Evolutionary conservation across 306 rosid genomes (phyloP).

Genomic region (Macrotyloma uniflorum): DNA sequence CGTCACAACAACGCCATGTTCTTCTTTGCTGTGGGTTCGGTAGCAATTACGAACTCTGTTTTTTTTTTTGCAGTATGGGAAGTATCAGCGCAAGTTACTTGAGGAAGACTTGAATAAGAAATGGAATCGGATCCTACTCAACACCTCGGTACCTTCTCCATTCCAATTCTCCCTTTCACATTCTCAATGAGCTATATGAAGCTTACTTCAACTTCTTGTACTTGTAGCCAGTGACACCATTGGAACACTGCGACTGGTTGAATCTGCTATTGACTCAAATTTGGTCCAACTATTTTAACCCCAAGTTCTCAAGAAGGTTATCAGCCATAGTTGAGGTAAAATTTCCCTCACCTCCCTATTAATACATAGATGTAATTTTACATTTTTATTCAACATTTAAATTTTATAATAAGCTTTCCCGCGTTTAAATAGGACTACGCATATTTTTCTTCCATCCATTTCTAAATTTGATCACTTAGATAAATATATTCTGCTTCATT

Average conservation of each 20-base stretch:
- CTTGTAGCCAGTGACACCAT: constrained; percentile 72
- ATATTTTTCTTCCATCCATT: constrained; percentile 15
- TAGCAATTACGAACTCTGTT: neutral
- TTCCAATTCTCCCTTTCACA: constrained; percentile 23
- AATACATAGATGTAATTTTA: neutral
- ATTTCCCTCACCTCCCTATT: constrained; percentile 1
- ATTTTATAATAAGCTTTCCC: neutral
- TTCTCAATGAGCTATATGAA: constrained; percentile 23
- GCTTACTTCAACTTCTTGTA: constrained; percentile 33
- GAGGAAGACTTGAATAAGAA: constrained; percentile 79
- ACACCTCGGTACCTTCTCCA: constrained; percentile 60
- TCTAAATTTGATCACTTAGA: neutral
- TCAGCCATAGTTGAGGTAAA: constrained; percentile 76
- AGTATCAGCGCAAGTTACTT: constrained; percentile 58
- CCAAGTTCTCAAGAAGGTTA: constrained; percentile 73
- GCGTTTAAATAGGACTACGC: neutral
- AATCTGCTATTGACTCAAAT: constrained; percentile 71
- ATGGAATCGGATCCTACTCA: constrained; percentile 74
- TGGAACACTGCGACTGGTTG: constrained; percentile 93
- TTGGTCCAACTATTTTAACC: constrained; percentile 69
- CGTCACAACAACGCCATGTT: neutral
- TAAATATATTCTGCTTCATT: constrained; percentile 8
- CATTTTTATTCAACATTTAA: constrained; percentile 6
- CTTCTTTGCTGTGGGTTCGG: constrained; percentile 1
- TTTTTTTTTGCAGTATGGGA: constrained; percentile 76